Conservation (phyloP, 2,329 filamentous ascomycete species). For the Geosmithia morbida region DNA sequence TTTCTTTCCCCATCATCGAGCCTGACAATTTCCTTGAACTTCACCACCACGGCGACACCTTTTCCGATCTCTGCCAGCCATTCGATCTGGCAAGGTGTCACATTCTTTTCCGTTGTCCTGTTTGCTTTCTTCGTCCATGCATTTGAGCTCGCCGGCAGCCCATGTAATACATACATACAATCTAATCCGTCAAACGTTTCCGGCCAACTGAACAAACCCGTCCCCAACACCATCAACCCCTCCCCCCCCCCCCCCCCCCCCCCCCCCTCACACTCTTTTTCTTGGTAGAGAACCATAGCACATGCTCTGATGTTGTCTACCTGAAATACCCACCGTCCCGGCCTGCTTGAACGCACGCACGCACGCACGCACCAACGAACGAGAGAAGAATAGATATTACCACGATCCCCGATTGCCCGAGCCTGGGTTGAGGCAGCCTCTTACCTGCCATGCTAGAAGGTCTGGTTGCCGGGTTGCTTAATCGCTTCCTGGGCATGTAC, state of each 20-base stretch:
- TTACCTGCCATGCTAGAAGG: slow-evolving; percentile 79
- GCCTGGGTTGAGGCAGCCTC: slow-evolving; percentile 58
- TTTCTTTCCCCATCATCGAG: background rate
- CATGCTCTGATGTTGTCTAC: slow-evolving; percentile 3
- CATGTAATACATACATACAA: background rate
- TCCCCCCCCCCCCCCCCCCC: background rate
- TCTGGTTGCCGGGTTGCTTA: slow-evolving; percentile 89
- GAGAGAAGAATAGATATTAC: background rate
- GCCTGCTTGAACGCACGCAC: background rate
- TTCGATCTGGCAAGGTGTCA: background rate
- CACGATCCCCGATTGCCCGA: slow-evolving; percentile 15
- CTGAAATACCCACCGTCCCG: background rate
- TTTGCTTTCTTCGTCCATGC: background rate
- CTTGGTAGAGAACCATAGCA: background rate
- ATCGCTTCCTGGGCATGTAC: slow-evolving; percentile 99
- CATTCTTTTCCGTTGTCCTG: background rate
- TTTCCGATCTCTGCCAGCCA: background rate
- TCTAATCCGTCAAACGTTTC: background rate
- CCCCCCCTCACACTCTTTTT: background rate
- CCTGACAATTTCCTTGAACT: background rate
- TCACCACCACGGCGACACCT: background rate
- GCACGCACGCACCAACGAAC: background rate
- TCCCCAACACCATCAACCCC: background rate
- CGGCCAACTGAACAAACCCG: background rate
- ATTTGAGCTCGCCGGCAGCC: background rate